These are phyloP conservation scores for Asterella californica DNA, from an alignment of 225 moss, liverwort and hornwort species.

Conservation along the genomic window DNA sequence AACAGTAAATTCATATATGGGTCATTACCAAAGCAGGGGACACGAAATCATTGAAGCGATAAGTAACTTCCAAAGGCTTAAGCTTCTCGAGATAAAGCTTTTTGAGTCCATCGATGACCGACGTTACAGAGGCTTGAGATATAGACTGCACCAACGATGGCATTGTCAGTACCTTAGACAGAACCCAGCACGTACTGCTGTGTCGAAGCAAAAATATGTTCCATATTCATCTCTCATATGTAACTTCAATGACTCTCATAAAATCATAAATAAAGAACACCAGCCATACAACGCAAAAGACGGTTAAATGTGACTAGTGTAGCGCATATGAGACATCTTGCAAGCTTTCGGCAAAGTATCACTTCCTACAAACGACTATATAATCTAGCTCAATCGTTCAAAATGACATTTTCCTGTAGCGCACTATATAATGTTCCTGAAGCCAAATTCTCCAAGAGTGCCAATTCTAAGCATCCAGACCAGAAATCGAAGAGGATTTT, in stretches of 20 bases:
- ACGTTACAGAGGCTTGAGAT: conserved; percentile 71
- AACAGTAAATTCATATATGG: not conserved
- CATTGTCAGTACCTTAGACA: not conserved
- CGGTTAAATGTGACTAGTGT: too few relatives aligned
- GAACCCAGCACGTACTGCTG: not conserved
- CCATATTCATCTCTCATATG: too few relatives aligned
- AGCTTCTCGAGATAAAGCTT: conserved; percentile 91
- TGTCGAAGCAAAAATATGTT: not conserved
- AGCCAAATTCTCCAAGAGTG: not conserved
- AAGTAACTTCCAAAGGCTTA: conserved; percentile 83
- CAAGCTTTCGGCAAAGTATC: too few relatives aligned
- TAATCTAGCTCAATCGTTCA: too few relatives aligned
- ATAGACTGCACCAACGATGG: conserved; percentile 53
- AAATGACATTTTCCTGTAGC: too few relatives aligned
- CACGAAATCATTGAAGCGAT: conserved; percentile 94
- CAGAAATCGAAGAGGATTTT: too few relatives aligned
- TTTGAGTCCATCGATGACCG: conserved; percentile 93
- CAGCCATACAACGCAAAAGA: too few relatives aligned
- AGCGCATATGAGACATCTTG: too few relatives aligned
- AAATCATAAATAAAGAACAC: not conserved
- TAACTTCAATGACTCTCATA: not conserved
- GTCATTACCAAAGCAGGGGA: conserved; percentile 75
- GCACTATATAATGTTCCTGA: too few relatives aligned
- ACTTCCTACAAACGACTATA: too few relatives aligned
- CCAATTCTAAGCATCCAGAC: too few relatives aligned